A percentile compares a stretch with the other conserved stretches of the same genome.
Conservation (phyloP, 164 flowering plant species). For the Chloranthus sessilifolius region DNA sequence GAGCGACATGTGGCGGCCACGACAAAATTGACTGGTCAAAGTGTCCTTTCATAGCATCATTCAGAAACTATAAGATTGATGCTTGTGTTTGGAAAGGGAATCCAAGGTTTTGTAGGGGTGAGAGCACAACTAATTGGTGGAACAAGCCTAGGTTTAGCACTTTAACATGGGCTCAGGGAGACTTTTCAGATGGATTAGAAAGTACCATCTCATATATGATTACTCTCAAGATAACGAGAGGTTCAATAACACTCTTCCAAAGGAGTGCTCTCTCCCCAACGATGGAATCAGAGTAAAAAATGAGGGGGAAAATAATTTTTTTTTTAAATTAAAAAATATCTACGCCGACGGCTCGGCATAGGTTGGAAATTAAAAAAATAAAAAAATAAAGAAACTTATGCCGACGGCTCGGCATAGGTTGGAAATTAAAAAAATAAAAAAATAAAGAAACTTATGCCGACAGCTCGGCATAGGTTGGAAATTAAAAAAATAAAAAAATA, state of each 20-base stretch:
- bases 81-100: slow-evolving; percentile 81
- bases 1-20: slow-evolving; percentile 82
- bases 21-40: slow-evolving; percentile 79
- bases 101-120: slow-evolving; percentile 63
- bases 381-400: no score
- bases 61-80: slow-evolving; percentile 60
- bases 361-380: no score
- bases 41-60: slow-evolving; percentile 72
- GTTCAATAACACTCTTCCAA: slow-evolving; percentile 62
- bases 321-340: no score
- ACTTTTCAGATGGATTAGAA: slow-evolving; percentile 65
- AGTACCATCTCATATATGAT: slow-evolving; percentile 65
- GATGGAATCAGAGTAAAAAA: no score
- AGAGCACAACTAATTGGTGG: slow-evolving; percentile 76
- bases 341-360: no score
- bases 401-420: no score
- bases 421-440: no score
- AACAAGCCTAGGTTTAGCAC: slow-evolving; percentile 41
- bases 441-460: no score
- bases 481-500: no score
- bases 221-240: slow-evolving; percentile 71
- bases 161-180: slow-evolving; percentile 45
- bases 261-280: slow-evolving; percentile 78
- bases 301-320: no score
- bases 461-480: no score